Percentiles rank a stretch among this genome's conserved stretches.
These are phyloP conservation scores for Grosmannia serpens DNA, from an alignment of 2,329 filamentous ascomycete species.

Conservation along the genomic window DNA sequence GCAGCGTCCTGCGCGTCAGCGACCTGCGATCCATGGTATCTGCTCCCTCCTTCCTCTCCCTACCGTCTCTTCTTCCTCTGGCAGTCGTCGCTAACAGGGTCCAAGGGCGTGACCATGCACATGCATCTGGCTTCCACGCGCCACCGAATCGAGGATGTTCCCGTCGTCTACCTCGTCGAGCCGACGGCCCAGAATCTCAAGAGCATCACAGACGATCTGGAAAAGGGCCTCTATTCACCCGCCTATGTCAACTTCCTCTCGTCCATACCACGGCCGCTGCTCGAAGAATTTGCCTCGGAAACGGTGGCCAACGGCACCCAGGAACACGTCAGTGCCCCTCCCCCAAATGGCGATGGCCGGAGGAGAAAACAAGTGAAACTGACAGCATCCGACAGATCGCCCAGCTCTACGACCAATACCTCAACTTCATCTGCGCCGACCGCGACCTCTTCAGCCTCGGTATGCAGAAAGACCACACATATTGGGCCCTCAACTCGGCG, in stretches of 20 bases:
- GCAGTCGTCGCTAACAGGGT: background rate
- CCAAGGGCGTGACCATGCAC: conserved; percentile 78
- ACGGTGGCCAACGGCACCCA: conserved; percentile 75
- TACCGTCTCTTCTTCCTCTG: background rate
- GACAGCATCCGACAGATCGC: conserved; percentile 49
- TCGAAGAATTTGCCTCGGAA: conserved; percentile 89
- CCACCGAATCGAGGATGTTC: conserved; percentile 90
- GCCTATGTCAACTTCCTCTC: conserved; percentile 97
- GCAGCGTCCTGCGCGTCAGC: conserved; percentile 86
- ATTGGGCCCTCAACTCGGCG: conserved; percentile 92
- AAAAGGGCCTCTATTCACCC: conserved; percentile 79
- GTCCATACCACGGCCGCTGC: conserved; percentile 75
- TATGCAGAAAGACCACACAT: conserved; percentile 80
- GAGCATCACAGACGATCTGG: conserved; percentile 72
- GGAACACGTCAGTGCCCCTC: conserved; percentile 32
- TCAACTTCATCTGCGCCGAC: conserved; percentile 95
- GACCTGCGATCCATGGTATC: conserved; percentile 66
- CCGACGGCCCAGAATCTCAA: conserved; percentile 72
- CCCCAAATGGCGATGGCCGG: no score
- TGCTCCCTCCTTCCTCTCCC: background rate
- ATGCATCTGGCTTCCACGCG: conserved; percentile 74
- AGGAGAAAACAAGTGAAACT: background rate
- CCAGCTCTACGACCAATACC: conserved; percentile 89
- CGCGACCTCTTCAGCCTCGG: conserved; percentile 91
- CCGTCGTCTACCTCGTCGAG: conserved; percentile 92